These are phyloP conservation scores for Glarea lozoyensis DNA, from an alignment of 495 filamentous ascomycete species.

Conservation along the genomic window DNA sequence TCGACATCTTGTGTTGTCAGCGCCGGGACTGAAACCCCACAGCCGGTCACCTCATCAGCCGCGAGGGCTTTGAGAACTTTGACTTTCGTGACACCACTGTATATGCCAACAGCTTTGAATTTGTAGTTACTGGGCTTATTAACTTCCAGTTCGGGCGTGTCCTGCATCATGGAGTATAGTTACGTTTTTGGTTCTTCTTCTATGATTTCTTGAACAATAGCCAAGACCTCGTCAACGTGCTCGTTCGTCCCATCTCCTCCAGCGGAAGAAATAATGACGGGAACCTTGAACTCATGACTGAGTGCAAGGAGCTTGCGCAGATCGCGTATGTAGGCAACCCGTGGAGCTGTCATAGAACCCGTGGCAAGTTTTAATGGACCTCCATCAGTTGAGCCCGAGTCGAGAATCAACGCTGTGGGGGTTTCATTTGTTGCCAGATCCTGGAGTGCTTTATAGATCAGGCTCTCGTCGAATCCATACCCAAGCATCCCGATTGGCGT, in stretches of 20 bases:
- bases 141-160: too few relatives aligned
- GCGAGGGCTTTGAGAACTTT: constrained; percentile 22
- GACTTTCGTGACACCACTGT: constrained; percentile 25
- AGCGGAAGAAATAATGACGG: constrained; percentile 36
- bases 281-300: constrained; percentile 23
- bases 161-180: too few relatives aligned
- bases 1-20: constrained; percentile 32
- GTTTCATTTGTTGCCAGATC: constrained; percentile 21
- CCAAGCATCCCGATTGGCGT: constrained; percentile 42
- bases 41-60: constrained; percentile 10
- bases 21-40: constrained; percentile 26
- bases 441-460: constrained; percentile 17
- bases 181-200: constrained; percentile 21
- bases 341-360: constrained; percentile 24
- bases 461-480: constrained; percentile 33
- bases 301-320: constrained; percentile 28
- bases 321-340: constrained; percentile 31
- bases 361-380: constrained; percentile 37
- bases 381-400: constrained; percentile 39
- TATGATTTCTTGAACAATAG: constrained; percentile 19
- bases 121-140: too few relatives aligned
- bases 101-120: constrained; percentile 34
- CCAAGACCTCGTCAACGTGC: constrained; percentile 34
- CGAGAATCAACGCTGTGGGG: constrained; percentile 37
- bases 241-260: constrained; percentile 38